These are phyloP conservation scores for Aegilops sharonensis DNA, from an alignment of 176 grass and related monocot species.

Conservation along the genomic window DNA sequence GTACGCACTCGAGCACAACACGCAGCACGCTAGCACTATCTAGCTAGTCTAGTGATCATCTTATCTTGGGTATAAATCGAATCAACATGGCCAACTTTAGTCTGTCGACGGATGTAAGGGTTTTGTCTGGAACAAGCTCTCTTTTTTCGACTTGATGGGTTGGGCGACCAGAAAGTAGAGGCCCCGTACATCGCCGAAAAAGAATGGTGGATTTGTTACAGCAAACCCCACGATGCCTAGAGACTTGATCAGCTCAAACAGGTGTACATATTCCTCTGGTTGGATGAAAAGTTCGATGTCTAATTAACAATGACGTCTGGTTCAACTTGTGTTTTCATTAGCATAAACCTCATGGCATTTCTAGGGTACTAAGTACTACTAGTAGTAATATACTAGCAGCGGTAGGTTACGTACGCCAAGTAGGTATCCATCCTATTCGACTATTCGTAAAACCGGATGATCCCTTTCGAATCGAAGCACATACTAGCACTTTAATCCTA, in stretches of 20 bases:
- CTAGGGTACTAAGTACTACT: not conserved
- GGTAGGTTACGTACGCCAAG: not conserved
- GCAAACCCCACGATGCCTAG: not conserved
- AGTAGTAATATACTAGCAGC: not conserved
- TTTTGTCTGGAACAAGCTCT: not conserved
- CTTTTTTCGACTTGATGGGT: not conserved
- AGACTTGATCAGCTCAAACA: not conserved
- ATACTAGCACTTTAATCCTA: not conserved
- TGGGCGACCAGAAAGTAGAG: not conserved
- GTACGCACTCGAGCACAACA: not conserved
- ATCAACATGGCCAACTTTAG: not conserved
- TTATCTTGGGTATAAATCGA: not conserved
- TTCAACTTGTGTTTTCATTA: not conserved
- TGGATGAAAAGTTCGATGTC: not conserved
- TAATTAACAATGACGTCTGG: not conserved
- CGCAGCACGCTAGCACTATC: not conserved
- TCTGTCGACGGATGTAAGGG: not conserved
- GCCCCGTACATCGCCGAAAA: not conserved
- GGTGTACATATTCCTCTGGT: not conserved
- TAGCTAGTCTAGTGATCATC: not conserved
- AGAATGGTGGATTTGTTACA: not conserved
- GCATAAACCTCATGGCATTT: not conserved
- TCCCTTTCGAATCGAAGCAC: not conserved
- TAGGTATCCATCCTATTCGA: not conserved
- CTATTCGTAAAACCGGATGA: not conserved